Base-by-base conservation (phyloP, 768 basidiomycete genomes). In the Mycena haematopus region DNA sequence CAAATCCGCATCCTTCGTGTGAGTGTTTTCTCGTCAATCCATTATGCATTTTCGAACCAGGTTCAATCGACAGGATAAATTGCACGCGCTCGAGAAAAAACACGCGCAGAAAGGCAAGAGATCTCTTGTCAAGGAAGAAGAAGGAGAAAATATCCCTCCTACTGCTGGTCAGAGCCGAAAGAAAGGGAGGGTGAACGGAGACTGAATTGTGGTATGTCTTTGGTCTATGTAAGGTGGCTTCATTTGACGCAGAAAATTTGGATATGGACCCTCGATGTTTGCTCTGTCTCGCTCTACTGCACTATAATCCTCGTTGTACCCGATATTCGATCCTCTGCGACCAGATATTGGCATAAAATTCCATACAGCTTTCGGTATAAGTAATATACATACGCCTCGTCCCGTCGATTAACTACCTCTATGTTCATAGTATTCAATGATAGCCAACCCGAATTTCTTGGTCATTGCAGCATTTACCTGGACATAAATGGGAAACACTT, bases 131-230 rank as follows among this genome's bases (percentile, higher is more conserved):
- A 63, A 63, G 52, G 36, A 54, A 25, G 56, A 58, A 56, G 55
- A 57, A 51, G n/a, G n/a, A n/a, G 53, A 60, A 31, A 60, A 60
- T 27, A 55, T 61, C 24, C 46, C 60, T 6, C 60, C 58, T 25
- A n/a, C 22, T 17, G 15, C 11, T 24, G 44, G 24, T 29, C 21
- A 17, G 25, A 47, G 36, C 38, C 52, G 44, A 22, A 62, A 62
- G 45, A 56, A 63, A 24, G 33, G 33, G 42, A 56, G 35, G 33
- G 31, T 56, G 9, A 29, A 29, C 27, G 31, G 11, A 27, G 35
- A 21, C 21, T 35, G n/a, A 50, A 19, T 42, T 50, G 29, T 50
- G 33, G 21, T 22, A 3, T 21, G 50, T 35, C n/a, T 35, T 7
- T 13, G 2, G 9, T 21, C 7, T 21, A 38, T 38, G 9, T 3